Evolutionary conservation across 495 filamentous ascomycete species (phyloP), one percentile per base, ranked within the genome.

Genomic region (Penicillium mononematosum): DNA sequence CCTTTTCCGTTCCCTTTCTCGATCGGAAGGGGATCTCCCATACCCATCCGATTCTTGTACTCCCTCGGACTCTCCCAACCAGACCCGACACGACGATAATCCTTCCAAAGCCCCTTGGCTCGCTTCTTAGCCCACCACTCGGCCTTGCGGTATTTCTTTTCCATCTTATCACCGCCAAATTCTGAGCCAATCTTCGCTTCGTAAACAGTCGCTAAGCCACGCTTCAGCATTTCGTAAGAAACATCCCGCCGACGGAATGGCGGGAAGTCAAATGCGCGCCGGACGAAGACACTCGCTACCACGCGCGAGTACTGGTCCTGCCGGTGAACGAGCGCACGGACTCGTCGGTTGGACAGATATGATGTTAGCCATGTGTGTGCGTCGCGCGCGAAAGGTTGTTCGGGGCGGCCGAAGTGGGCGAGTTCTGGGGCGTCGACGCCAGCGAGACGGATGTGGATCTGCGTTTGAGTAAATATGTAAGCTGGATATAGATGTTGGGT

Each of bases 391-490:
- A 81, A 88, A 4, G 93, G 94, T 69, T 98, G 94, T 27, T 86
- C 90, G 1, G 90, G 87, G 19, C 84, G 82, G 32, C 94, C 94
- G 69, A 96, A 98, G 70, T 98, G 95, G 4, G 91, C 88, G 39
- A 88, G 73, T 74, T 98, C 94, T 2, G 94, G 94, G 17, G 94
- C 95, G 67, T 98, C 94, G 45, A 98, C 70, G 36, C 94, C 94
- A 8, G 94, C 95, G 39, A 98, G 73, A 38, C 94, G 89, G 56
- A 98, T 79, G 46, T 91, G 86, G 49, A 98, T 86, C 77, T 81
- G 25, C 29, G 24, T 14, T 14, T 22, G 11, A 19, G 49, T 31
- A 31, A 12, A 56, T 10, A 19, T 27, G 36, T 46, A 3, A 52
- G 55, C 12, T 29, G 42, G 4, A 16, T 52, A 2, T 32, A 34